Conservation (phyloP, 2,329 filamentous ascomycete species). For the Aspergillus versicolor region DNA sequence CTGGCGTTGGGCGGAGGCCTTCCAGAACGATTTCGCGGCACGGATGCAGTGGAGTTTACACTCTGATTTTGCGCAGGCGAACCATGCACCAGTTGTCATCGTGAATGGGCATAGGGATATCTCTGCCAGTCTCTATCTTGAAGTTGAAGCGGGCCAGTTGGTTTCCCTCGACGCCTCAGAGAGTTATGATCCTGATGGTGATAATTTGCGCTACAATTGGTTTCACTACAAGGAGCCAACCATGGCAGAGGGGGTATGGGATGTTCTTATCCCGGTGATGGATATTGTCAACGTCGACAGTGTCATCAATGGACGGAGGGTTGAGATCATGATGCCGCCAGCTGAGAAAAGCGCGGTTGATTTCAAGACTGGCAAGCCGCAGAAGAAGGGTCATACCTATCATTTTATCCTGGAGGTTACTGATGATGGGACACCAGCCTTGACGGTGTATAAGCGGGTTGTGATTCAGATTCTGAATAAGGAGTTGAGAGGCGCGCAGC, state of each 20-base stretch:
- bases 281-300: neutral
- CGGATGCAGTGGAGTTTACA: slow-evolving; percentile 49
- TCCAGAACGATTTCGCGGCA: slow-evolving; percentile 53
- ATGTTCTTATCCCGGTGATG: neutral
- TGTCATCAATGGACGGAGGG: neutral
- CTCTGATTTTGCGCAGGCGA: too few relatives aligned
- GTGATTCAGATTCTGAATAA: slow-evolving; percentile 2
- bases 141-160: too few relatives aligned
- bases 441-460: neutral
- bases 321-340: neutral
- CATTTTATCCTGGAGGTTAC: slow-evolving; percentile 4
- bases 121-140: too few relatives aligned
- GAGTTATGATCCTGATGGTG: too few relatives aligned
- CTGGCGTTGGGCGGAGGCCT: slow-evolving; percentile 54
- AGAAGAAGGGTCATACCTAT: neutral
- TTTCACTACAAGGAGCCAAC: too few relatives aligned
- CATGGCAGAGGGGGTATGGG: neutral
- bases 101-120: too few relatives aligned
- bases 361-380: neutral
- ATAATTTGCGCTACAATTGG: too few relatives aligned
- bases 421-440: neutral
- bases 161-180: too few relatives aligned
- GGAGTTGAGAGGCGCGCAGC: neutral
- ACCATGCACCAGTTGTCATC: too few relatives aligned
- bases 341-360: neutral